Conservation (phyloP, 1,139 yeast genomes). For the Suhomyces anneliseae region DNA sequence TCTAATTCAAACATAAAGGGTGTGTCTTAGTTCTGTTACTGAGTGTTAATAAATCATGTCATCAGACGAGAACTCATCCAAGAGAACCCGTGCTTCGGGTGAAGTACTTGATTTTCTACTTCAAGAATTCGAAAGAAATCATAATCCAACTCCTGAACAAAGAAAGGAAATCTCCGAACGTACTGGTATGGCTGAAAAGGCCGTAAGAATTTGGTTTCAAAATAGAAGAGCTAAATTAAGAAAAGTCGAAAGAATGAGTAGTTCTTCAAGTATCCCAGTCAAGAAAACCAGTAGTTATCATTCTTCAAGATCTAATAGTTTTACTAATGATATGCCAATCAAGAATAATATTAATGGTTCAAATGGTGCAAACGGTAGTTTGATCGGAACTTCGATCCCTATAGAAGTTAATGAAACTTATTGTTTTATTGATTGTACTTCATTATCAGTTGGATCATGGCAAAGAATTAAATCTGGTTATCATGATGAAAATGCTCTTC, state of each 20-base stretch:
- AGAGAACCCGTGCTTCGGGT: constrained; percentile 72
- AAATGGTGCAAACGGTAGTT: background rate
- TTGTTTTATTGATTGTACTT: constrained; percentile 63
- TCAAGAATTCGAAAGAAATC: constrained; percentile 68
- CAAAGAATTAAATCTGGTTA: constrained; percentile 70
- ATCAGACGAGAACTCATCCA: constrained; percentile 31
- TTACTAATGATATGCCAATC: constrained; percentile 11
- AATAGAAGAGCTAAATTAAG: constrained; percentile 83
- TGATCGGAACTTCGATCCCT: constrained; percentile 31
- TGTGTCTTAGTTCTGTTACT: background rate
- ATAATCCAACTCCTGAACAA: constrained; percentile 67
- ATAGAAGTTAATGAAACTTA: constrained; percentile 64
- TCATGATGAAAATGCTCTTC: constrained; percentile 40
- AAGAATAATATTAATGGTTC: constrained; percentile 11
- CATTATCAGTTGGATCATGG: constrained; percentile 76
- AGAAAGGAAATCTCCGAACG: constrained; percentile 70
- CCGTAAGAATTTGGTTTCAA: constrained; percentile 95
- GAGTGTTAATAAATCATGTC: constrained; percentile 10
- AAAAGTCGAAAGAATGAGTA: constrained; percentile 44
- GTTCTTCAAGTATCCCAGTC: constrained; percentile 7
- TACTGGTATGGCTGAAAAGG: constrained; percentile 87
- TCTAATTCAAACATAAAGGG: background rate
- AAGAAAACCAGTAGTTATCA: constrained; percentile 5
- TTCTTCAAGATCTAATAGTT: constrained; percentile 7
- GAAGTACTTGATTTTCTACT: constrained; percentile 72